These are phyloP conservation scores for Rhodotorula sp. DNA, from an alignment of 1,284 basidiomycete species.

Conservation along the genomic window DNA sequence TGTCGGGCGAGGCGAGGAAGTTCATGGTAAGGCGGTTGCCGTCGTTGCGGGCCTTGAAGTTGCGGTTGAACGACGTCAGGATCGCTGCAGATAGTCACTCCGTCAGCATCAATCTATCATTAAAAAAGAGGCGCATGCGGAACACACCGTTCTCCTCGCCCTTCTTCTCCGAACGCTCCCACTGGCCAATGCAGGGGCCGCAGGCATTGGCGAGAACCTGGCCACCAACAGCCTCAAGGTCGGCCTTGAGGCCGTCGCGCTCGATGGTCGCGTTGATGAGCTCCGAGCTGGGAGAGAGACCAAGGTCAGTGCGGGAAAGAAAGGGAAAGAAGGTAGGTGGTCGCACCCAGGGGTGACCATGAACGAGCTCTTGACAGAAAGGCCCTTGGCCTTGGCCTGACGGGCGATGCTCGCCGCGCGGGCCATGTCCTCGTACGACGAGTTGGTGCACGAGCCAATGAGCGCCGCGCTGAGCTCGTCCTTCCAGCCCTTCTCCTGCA, in stretches of 20 bases:
- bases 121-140: background rate
- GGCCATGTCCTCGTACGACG: slow-evolving; percentile 74
- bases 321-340: background rate
- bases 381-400: slow-evolving; percentile 82
- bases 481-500: slow-evolving; percentile 85
- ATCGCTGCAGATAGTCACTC: slow-evolving; percentile 64
- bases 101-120: background rate
- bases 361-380: slow-evolving; percentile 86
- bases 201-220: slow-evolving; percentile 96
- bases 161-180: slow-evolving; percentile 90
- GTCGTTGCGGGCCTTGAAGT: slow-evolving; percentile 98
- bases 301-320: background rate
- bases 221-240: slow-evolving; percentile 82
- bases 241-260: slow-evolving; percentile 79
- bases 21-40: slow-evolving; percentile 96
- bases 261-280: slow-evolving; percentile 98
- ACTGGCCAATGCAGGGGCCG: slow-evolving; percentile 98
- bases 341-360: slow-evolving; percentile 79
- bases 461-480: slow-evolving; percentile 86
- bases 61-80: slow-evolving; percentile 94
- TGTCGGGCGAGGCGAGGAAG: slow-evolving; percentile 94
- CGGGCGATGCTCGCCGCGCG: slow-evolving; percentile 86
- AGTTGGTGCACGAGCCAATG: slow-evolving; percentile 98
- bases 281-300: slow-evolving; percentile 64
- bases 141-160: slow-evolving; percentile 85